Evolutionary conservation across 257 asterid genomes (phyloP).

Genomic region (Scutellaria barbata): DNA sequence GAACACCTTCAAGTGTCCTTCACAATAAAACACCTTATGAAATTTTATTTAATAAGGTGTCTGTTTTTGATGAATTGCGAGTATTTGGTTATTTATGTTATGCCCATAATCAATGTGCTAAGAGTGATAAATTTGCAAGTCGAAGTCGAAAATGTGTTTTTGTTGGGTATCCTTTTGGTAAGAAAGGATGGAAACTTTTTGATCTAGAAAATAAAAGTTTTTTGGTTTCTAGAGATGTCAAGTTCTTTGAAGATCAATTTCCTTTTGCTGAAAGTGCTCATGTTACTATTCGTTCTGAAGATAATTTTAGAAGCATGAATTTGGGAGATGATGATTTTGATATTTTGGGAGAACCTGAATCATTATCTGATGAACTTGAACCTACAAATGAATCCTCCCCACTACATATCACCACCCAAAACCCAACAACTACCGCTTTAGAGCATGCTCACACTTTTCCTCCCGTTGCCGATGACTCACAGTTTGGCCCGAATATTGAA

Average conservation of each 20-base stretch:
- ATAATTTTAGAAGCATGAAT: too few relatives aligned
- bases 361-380: too few relatives aligned
- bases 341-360: too few relatives aligned
- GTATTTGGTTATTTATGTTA: background rate
- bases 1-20: background rate
- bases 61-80: background rate
- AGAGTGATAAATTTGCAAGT: too few relatives aligned
- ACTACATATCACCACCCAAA: too few relatives aligned
- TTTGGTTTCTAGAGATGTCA: slow-evolving; percentile 11
- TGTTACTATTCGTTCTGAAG: background rate
- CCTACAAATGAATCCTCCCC: background rate
- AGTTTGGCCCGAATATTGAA: background rate
- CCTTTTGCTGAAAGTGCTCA: background rate
- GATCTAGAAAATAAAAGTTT: too few relatives aligned
- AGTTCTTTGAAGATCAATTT: background rate
- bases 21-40: background rate
- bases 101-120: background rate
- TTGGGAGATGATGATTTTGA: too few relatives aligned
- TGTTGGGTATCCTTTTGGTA: too few relatives aligned
- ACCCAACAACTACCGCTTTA: too few relatives aligned
- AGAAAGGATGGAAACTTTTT: too few relatives aligned
- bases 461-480: background rate
- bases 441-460: too few relatives aligned
- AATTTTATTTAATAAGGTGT: background rate
- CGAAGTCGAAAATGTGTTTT: too few relatives aligned